phyloP scores from a whole-genome alignment of 495 filamentous ascomycete species.

The Trichocladium uniseriatum region DNA sequence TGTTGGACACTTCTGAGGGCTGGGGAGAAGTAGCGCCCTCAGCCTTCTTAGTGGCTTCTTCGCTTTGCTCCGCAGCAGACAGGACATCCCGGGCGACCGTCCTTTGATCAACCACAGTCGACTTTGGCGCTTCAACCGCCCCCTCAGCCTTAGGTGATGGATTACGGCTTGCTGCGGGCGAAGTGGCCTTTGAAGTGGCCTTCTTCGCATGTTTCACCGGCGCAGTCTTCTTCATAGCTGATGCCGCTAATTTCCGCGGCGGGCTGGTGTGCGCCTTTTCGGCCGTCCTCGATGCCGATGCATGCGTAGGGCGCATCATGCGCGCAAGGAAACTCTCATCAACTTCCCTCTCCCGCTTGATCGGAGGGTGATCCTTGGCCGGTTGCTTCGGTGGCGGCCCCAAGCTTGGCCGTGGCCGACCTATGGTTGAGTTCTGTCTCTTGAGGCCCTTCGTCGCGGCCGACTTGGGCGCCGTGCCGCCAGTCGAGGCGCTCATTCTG shows the following conservation, averaged over 20 bases:
- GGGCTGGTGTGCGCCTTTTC: slow-evolving; percentile 50
- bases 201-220: slow-evolving; percentile 23
- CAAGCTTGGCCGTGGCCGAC: slow-evolving; percentile 39
- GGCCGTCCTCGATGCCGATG: slow-evolving; percentile 65
- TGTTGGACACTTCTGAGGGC: neutral
- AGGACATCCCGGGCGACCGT: slow-evolving; percentile 25
- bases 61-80: slow-evolving; percentile 21
- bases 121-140: neutral
- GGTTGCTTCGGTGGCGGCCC: slow-evolving; percentile 40
- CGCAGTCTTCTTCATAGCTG: slow-evolving; percentile 3
- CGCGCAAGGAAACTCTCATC: slow-evolving; percentile 75
- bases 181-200: slow-evolving; percentile 13
- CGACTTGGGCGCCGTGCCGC: slow-evolving; percentile 13
- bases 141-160: no score
- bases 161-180: neutral
- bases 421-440: slow-evolving; percentile 34
- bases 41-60: slow-evolving; percentile 17
- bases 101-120: slow-evolving; percentile 6
- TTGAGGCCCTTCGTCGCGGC: slow-evolving; percentile 22
- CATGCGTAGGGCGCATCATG: slow-evolving; percentile 87
- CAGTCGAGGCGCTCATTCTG: slow-evolving; percentile 32
- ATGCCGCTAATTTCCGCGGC: slow-evolving; percentile 26
- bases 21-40: slow-evolving; percentile 5
- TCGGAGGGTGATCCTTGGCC: slow-evolving; percentile 32
- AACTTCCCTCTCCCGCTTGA: slow-evolving; percentile 39